Percentiles rank a stretch among this genome's conserved stretches.
Evolutionary conservation across 805 yeast genomes (phyloP).

Genomic region (Wickerhamomyces subpelliculosus): DNA sequence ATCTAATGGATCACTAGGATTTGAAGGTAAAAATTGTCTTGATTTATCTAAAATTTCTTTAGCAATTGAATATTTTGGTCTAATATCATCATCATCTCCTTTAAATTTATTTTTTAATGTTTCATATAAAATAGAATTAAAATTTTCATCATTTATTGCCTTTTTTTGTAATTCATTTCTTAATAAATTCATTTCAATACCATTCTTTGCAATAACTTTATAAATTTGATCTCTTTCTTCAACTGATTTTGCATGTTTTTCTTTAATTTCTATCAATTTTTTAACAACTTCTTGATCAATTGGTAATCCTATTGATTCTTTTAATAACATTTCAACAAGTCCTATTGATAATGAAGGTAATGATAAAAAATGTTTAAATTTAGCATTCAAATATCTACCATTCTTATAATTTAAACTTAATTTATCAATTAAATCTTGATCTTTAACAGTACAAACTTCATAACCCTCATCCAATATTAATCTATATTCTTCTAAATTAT

Average conservation of each 20-base stretch:
- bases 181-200: conserved; percentile 5
- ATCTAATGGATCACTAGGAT: conserved; percentile 11
- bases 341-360: conserved; percentile 4
- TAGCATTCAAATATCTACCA: conserved; percentile 11
- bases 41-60: conserved; percentile 18
- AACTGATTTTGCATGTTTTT: conserved; percentile 8
- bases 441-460: conserved; percentile 17
- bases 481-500: conserved; percentile 15
- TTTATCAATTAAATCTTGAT: conserved; percentile 9
- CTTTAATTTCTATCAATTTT: conserved; percentile 9
- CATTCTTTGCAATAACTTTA: conserved; percentile 7
- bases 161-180: conserved; percentile 2
- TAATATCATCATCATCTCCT: conserved; percentile 24
- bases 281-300: conserved; percentile 10
- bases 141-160: conserved; percentile 3
- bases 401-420: conserved; percentile 6
- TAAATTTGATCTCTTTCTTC: conserved; percentile 12
- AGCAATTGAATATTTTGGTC: conserved; percentile 26
- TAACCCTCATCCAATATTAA: conserved; percentile 20
- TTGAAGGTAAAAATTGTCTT: conserved; percentile 4
- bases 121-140: conserved; percentile 2
- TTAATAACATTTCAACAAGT: background rate
- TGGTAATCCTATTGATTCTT: conserved; percentile 13
- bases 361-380: conserved; percentile 4
- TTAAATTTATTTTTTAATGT: conserved; percentile 13